Evolutionary conservation across 768 basidiomycete genomes (phyloP).

Genomic region (Mycena filopes): DNA sequence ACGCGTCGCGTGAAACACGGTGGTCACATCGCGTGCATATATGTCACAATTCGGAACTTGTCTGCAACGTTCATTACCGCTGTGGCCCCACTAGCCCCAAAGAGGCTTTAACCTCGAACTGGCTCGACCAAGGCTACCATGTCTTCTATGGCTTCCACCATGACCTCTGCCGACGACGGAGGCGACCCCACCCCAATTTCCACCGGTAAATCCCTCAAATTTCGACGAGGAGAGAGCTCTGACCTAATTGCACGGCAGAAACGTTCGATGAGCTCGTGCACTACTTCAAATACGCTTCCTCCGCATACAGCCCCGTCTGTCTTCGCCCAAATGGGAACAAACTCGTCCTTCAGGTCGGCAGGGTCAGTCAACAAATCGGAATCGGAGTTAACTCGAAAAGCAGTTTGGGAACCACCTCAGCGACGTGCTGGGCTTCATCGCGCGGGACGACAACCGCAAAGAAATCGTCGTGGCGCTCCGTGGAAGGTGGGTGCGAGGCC

Average conservation of each 20-base stretch:
- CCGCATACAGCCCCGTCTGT: slow-evolving; percentile 57
- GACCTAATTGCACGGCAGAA: slow-evolving; percentile 23
- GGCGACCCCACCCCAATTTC: slow-evolving; percentile 13
- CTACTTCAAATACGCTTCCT: slow-evolving; percentile 68
- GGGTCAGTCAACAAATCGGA: not conserved
- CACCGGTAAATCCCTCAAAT: slow-evolving; percentile 7
- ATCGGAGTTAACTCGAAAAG: not conserved
- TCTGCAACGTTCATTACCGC: not conserved
- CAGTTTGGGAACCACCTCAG: slow-evolving; percentile 56
- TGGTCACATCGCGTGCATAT: not conserved
- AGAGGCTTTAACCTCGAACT: not conserved
- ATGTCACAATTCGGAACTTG: not conserved
- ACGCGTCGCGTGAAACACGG: not conserved
- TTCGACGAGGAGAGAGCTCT: not conserved
- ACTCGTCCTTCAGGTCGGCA: slow-evolving; percentile 47
- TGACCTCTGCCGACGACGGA: slow-evolving; percentile 6
- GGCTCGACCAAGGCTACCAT: not conserved
- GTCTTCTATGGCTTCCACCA: not conserved
- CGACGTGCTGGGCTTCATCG: slow-evolving; percentile 62
- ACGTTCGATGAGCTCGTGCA: slow-evolving; percentile 56
- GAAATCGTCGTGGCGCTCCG: slow-evolving; percentile 62
- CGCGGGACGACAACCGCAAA: slow-evolving; percentile 54
- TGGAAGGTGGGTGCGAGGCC: slow-evolving; percentile 52
- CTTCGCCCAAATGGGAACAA: slow-evolving; percentile 61
- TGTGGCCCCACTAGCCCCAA: not conserved